phyloP scores from a whole-genome alignment of 78 protist species.

The Capsaspora owczarzaki region DNA sequence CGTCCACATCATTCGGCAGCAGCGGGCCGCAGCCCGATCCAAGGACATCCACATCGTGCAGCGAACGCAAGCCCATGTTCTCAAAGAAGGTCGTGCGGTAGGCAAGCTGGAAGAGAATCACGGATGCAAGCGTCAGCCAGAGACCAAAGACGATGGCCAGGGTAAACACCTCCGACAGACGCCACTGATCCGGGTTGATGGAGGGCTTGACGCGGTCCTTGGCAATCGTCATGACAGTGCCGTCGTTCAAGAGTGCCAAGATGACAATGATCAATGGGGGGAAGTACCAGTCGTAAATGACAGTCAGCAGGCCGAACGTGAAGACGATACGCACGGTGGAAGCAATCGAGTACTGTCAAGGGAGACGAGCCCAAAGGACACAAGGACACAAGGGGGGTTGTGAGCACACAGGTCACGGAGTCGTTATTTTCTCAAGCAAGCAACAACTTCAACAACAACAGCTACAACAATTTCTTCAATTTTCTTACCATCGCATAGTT shows the following conservation, averaged over 20 bases:
- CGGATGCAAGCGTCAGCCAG: conserved; percentile 53
- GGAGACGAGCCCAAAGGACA: conserved; percentile 23
- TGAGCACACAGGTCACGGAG: no score
- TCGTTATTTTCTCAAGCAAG: no score
- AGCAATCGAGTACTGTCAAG: conserved; percentile 56
- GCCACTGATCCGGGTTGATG: conserved; percentile 61
- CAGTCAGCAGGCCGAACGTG: conserved; percentile 59
- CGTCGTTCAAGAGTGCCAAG: conserved; percentile 70
- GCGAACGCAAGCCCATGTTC: conserved; percentile 2
- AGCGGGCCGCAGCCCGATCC: background rate
- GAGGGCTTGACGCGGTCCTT: conserved; percentile 64
- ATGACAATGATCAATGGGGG: conserved; percentile 72
- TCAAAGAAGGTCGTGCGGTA: conserved; percentile 37
- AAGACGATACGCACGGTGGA: conserved; percentile 51
- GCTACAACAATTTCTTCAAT: no score
- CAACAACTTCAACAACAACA: no score
- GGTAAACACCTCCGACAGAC: conserved; percentile 15
- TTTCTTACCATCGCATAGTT: conserved; percentile 43
- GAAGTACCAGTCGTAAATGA: conserved; percentile 30
- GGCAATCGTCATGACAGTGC: conserved; percentile 66
- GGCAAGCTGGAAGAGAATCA: conserved; percentile 47
- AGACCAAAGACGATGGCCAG: conserved; percentile 40
- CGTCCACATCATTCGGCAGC: background rate
- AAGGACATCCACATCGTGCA: conserved; percentile 8
- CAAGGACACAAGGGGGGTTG: no score